These are phyloP conservation scores for Talaromyces verruculosus DNA, from an alignment of 2,329 filamentous ascomycete species.

Conservation along the genomic window DNA sequence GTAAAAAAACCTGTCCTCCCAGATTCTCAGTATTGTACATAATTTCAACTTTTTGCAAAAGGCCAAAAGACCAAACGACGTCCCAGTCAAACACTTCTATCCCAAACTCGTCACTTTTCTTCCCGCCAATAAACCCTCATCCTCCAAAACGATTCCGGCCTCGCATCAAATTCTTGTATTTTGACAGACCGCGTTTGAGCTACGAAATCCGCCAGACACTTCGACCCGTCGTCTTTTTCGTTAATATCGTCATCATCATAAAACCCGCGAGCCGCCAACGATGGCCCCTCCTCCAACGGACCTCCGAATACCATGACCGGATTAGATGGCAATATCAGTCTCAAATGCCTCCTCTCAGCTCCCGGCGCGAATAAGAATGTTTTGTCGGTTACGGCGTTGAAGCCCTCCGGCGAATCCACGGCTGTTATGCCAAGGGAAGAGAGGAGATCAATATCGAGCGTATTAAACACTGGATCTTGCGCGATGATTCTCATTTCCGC, in stretches of 20 bases:
- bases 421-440: slow-evolving; percentile 37
- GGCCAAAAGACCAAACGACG: not conserved
- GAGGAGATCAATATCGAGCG: slow-evolving; percentile 42
- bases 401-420: slow-evolving; percentile 53
- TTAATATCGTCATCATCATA: not conserved
- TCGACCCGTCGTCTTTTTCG: not conserved
- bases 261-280: not conserved
- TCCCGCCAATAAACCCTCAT: slow-evolving; percentile 21
- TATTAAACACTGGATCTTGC: slow-evolving; percentile 54
- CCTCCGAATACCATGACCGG: slow-evolving; percentile 62
- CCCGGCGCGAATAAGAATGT: slow-evolving; percentile 65
- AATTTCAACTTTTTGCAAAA: not conserved
- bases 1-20: not conserved
- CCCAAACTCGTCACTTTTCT: not conserved
- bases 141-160: slow-evolving; percentile 19
- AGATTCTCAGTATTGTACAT: not conserved
- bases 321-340: slow-evolving; percentile 48
- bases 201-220: not conserved
- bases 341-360: slow-evolving; percentile 52
- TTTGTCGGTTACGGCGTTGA: slow-evolving; percentile 48
- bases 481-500: slow-evolving; percentile 45
- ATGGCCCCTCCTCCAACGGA: slow-evolving; percentile 32
- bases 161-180: slow-evolving; percentile 13
- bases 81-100: not conserved
- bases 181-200: slow-evolving; percentile 4